Evolutionary conservation across 495 filamentous ascomycete species (phyloP).

Genomic region (Penicillium herquei): DNA sequence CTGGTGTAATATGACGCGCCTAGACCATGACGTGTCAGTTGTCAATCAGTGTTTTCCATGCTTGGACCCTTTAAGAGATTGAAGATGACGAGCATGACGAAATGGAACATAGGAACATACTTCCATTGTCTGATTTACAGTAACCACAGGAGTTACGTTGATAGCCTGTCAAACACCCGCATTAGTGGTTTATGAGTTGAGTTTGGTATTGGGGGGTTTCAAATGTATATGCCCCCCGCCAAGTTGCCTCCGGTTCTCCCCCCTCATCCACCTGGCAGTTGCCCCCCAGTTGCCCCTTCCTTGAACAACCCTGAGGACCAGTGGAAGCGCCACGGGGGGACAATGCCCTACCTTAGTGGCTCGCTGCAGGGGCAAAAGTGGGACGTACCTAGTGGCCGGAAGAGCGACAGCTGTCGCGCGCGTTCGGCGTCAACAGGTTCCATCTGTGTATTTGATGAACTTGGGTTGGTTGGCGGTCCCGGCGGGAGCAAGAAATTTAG

Average conservation of each 20-base stretch:
- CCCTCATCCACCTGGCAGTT: too few species aligned
- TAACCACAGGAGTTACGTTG: constrained; percentile 55
- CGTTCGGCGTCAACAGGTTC: constrained; percentile 45
- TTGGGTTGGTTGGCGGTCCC: constrained; percentile 11
- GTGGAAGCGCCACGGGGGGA: constrained; percentile 43
- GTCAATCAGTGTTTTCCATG: background rate
- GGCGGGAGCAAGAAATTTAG: constrained; percentile 13
- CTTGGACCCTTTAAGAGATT: background rate
- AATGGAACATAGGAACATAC: constrained; percentile 31
- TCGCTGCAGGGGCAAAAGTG: constrained; percentile 22
- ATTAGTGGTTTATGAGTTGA: constrained; percentile 5
- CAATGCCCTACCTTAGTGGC: constrained; percentile 36
- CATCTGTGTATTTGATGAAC: constrained; percentile 18
- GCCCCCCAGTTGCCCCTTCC: too few species aligned
- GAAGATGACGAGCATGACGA: background rate
- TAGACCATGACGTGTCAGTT: constrained; percentile 37
- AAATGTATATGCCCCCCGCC: constrained; percentile 8
- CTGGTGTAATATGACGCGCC: constrained; percentile 82
- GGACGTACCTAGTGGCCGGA: constrained; percentile 47
- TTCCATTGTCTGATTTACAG: constrained; percentile 53
- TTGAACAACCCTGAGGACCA: constrained; percentile 20
- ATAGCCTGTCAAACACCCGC: constrained; percentile 36
- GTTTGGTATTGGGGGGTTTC: constrained; percentile 2
- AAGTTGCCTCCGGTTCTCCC: background rate
- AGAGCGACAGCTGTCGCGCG: constrained; percentile 47